Evolutionary conservation across 805 yeast genomes (phyloP).

Genomic region (Cyberlindnera xishuangbannaensis): DNA sequence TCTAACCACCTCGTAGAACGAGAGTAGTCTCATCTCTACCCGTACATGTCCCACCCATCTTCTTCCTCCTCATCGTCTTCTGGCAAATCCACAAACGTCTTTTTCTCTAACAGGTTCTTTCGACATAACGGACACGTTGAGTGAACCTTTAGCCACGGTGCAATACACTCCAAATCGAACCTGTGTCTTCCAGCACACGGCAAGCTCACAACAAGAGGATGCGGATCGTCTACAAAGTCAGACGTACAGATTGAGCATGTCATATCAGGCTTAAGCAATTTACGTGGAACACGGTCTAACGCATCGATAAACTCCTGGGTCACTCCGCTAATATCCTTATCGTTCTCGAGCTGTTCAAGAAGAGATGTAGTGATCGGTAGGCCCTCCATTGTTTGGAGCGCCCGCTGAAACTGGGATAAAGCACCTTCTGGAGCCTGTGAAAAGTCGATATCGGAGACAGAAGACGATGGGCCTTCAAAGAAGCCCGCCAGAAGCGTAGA

Average conservation of each 20-base stretch:
- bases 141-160: conserved; percentile 78
- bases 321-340: conserved; percentile 43
- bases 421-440: conserved; percentile 14
- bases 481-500: conserved; percentile 11
- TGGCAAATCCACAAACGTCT: conserved; percentile 26
- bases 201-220: conserved; percentile 73
- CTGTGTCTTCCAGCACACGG: conserved; percentile 62
- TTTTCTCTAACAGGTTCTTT: conserved; percentile 54
- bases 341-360: conserved; percentile 20
- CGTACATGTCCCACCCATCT: conserved; percentile 78
- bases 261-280: conserved; percentile 39
- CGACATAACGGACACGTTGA: conserved; percentile 86
- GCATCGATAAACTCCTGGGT: conserved; percentile 67
- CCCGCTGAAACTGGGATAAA: conserved; percentile 8
- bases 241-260: conserved; percentile 84
- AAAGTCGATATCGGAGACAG: conserved; percentile 1
- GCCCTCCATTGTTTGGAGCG: conserved; percentile 14
- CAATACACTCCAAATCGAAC: conserved; percentile 86
- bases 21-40: conserved; percentile 26
- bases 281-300: conserved; percentile 61
- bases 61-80: conserved; percentile 57
- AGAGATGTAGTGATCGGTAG: conserved; percentile 20
- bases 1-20: no score
- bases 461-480: conserved; percentile 12
- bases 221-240: conserved; percentile 61